Conservation (phyloP, 2,329 filamentous ascomycete species). For the Trichophyton verrucosum region DNA sequence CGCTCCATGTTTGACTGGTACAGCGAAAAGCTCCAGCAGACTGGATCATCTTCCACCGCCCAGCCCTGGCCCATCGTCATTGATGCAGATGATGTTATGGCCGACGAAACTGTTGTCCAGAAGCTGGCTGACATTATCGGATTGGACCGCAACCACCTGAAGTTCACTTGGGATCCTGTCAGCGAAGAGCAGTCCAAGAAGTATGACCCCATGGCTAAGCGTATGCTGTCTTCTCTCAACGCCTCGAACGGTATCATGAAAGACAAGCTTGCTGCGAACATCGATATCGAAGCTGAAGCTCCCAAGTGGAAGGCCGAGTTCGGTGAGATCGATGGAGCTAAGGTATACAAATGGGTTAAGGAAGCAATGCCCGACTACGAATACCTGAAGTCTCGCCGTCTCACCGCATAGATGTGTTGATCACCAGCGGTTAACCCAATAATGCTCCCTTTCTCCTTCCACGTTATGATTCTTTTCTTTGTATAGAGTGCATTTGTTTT, state of each 20-base stretch:
- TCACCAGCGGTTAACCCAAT: background rate
- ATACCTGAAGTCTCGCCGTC: slow-evolving; percentile 20
- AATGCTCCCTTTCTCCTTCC: background rate
- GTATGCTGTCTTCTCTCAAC: slow-evolving; percentile 21
- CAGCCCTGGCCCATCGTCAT: slow-evolving; percentile 20
- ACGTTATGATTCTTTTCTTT: background rate
- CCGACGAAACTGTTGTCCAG: slow-evolving; percentile 19
- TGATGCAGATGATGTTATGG: slow-evolving; percentile 30
- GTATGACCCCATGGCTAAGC: slow-evolving; percentile 6
- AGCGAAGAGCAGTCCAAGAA: slow-evolving; percentile 1
- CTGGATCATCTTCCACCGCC: background rate
- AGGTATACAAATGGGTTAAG: slow-evolving; percentile 19
- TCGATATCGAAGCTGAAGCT: slow-evolving; percentile 24
- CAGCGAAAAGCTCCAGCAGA: slow-evolving; percentile 14
- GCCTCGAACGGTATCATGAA: slow-evolving; percentile 24
- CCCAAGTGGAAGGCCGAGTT: slow-evolving; percentile 28
- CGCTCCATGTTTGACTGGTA: slow-evolving; percentile 27
- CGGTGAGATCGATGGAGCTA: slow-evolving; percentile 17
- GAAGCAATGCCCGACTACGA: slow-evolving; percentile 31
- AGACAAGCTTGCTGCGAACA: slow-evolving; percentile 19
- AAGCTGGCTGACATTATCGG: slow-evolving; percentile 21
- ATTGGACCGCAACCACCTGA: slow-evolving; percentile 20
- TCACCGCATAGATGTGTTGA: background rate
- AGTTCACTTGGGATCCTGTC: slow-evolving; percentile 22
- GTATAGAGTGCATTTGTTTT: background rate